Evolutionary conservation across 2,329 filamentous ascomycete species (phyloP).

Genomic region (Nothomitra cinnamomea): DNA sequence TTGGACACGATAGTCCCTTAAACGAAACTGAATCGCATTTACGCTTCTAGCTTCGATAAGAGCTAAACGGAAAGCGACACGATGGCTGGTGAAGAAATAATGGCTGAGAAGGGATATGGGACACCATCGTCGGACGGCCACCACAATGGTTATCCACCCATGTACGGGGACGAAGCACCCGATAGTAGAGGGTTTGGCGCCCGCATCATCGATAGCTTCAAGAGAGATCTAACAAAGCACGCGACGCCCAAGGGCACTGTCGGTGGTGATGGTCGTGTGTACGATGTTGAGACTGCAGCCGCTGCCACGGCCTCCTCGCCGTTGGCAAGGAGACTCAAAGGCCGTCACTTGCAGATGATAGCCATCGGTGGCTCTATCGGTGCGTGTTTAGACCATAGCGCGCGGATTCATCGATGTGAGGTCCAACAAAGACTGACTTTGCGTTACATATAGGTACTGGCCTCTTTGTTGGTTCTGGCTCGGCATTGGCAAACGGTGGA

Average conservation of each 20-base stretch:
- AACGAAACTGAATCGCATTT: no score
- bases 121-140: not conserved
- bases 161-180: not conserved
- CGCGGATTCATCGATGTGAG: not conserved
- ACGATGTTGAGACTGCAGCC: conserved; percentile 45
- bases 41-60: no score
- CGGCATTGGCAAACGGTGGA: conserved; percentile 52
- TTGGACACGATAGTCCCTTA: no score
- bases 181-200: not conserved
- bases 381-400: conserved; percentile 17
- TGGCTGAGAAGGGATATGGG: not conserved
- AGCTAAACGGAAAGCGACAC: no score
- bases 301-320: conserved; percentile 52
- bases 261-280: conserved; percentile 36
- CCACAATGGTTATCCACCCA: not conserved
- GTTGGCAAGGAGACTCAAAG: conserved; percentile 61
- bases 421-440: not conserved
- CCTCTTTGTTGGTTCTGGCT: conserved; percentile 71
- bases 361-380: conserved; percentile 86
- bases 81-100: not conserved
- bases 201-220: conserved; percentile 44
- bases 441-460: conserved; percentile 48
- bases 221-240: conserved; percentile 40
- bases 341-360: conserved; percentile 90
- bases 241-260: conserved; percentile 29